Percentiles rank a stretch among this genome's conserved stretches.
Evolutionary conservation across 164 flowering plant genomes (phyloP).

Genomic region (Vitis labrusca): DNA sequence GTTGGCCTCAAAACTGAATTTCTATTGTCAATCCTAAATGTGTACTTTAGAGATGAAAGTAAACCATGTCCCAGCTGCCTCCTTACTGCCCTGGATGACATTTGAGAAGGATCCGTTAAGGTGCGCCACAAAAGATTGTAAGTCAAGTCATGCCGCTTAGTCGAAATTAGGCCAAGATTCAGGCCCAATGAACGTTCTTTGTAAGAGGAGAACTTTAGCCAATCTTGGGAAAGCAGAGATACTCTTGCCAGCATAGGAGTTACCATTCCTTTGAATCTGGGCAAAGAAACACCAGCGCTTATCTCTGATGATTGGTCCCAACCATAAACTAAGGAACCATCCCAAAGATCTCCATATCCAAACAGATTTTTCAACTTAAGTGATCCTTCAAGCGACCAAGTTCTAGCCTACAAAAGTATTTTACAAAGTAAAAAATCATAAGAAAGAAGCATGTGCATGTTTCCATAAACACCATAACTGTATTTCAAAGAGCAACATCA

Average conservation of each 20-base stretch:
- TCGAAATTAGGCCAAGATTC: constrained; percentile 70
- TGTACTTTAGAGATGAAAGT: constrained; percentile 73
- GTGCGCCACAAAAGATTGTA: constrained; percentile 86
- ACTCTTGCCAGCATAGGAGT: constrained; percentile 67
- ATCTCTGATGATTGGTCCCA: constrained; percentile 78
- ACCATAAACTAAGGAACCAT: constrained; percentile 78
- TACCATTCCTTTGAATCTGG: constrained; percentile 57
- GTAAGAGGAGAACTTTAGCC: constrained; percentile 88
- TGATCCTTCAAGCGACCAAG: constrained; percentile 84
- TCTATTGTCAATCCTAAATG: constrained; percentile 70
- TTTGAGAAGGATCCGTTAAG: constrained; percentile 83
- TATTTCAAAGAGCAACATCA: not conserved
- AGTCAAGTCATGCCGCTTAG: constrained; percentile 64
- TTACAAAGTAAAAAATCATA: constrained; percentile 7
- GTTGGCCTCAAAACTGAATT: constrained; percentile 84
- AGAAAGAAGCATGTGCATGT: not conserved
- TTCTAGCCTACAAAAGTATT: constrained; percentile 70
- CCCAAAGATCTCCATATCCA: constrained; percentile 94
- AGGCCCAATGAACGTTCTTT: constrained; percentile 75
- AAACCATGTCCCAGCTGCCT: constrained; percentile 89
- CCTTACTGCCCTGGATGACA: constrained; percentile 70
- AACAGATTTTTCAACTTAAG: constrained; percentile 74
- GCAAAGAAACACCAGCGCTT: constrained; percentile 73
- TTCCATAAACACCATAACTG: not conserved
- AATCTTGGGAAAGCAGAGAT: constrained; percentile 80